Percentiles rank a stretch among this genome's conserved stretches.
Conservation (phyloP, 2,329 filamentous ascomycete species). For the Fusarium equiseti region DNA sequence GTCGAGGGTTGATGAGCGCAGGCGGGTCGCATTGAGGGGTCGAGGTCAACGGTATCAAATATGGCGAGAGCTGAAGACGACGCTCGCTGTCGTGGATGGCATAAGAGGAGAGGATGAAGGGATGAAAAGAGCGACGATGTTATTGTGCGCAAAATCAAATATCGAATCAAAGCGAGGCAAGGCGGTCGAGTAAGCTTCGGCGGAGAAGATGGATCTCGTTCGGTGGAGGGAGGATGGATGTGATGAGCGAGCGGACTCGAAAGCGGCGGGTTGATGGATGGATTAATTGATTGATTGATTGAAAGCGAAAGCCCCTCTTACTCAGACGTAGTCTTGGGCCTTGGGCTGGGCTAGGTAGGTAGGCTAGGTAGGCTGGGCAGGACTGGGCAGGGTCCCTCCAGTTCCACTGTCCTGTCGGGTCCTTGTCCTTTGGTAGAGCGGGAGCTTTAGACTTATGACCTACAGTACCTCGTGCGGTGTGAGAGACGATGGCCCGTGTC, state of each 20-base stretch:
- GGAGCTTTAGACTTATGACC: neutral
- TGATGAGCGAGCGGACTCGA: conserved; percentile 42
- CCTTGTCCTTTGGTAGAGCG: neutral
- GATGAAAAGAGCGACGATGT: conserved; percentile 29
- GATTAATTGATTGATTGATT: conserved; percentile 21
- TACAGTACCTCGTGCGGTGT: conserved; percentile 3
- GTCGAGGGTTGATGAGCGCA: conserved; percentile 38
- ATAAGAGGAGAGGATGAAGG: neutral
- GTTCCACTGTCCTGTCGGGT: conserved; percentile 13
- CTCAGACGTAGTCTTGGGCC: conserved; percentile 11
- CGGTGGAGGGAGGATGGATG: conserved; percentile 18
- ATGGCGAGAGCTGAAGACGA: conserved; percentile 16
- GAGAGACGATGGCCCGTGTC: neutral
- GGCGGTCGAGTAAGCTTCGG: conserved; percentile 38
- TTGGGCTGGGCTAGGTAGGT: neutral
- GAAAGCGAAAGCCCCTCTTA: conserved; percentile 33
- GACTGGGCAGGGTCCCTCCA: conserved; percentile 8
- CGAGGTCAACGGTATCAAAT: conserved; percentile 9
- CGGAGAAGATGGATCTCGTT: conserved; percentile 43
- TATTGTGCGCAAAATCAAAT: conserved; percentile 31
- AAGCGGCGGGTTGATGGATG: conserved; percentile 41
- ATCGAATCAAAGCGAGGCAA: conserved; percentile 14
- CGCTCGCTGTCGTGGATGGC: conserved; percentile 7
- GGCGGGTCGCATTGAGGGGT: conserved; percentile 47
- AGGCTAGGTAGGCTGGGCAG: conserved; percentile 2